These are phyloP conservation scores for Starmerella bombi DNA, from an alignment of 805 yeast genomes.

Conservation along the genomic window DNA sequence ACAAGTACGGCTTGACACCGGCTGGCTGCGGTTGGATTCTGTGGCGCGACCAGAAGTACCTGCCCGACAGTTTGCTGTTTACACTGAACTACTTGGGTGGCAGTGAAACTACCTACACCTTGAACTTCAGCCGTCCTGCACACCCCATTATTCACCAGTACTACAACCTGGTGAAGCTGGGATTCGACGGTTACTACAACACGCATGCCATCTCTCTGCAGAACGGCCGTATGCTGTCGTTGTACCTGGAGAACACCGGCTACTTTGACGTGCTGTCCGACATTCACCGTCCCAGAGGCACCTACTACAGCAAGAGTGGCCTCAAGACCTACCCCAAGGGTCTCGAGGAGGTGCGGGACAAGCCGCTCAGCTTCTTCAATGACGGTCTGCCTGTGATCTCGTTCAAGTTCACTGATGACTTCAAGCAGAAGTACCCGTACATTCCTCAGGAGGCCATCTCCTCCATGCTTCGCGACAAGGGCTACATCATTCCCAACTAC, in stretches of 20 bases:
- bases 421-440: constrained; percentile 52
- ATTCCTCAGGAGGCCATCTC: constrained; percentile 72
- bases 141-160: constrained; percentile 83
- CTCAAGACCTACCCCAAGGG: constrained; percentile 20
- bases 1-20: constrained; percentile 79
- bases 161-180: constrained; percentile 60
- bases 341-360: constrained; percentile 20
- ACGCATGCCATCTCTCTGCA: constrained; percentile 49
- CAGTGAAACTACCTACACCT: constrained; percentile 68
- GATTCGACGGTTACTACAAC: constrained; percentile 55
- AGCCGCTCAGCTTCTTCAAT: constrained; percentile 31
- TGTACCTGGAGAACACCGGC: constrained; percentile 49
- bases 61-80: constrained; percentile 64
- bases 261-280: constrained; percentile 64
- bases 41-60: constrained; percentile 51
- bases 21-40: constrained; percentile 91
- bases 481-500: constrained; percentile 84
- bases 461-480: constrained; percentile 56
- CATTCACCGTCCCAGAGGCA: constrained; percentile 50
- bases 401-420: constrained; percentile 52
- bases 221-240: constrained; percentile 56
- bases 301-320: constrained; percentile 21
- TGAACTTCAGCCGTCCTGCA: constrained; percentile 88
- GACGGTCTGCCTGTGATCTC: constrained; percentile 87
- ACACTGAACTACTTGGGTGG: constrained; percentile 78